phyloP scores from a whole-genome alignment of 1,284 basidiomycete genomes.

The Trichosporon faecale region DNA sequence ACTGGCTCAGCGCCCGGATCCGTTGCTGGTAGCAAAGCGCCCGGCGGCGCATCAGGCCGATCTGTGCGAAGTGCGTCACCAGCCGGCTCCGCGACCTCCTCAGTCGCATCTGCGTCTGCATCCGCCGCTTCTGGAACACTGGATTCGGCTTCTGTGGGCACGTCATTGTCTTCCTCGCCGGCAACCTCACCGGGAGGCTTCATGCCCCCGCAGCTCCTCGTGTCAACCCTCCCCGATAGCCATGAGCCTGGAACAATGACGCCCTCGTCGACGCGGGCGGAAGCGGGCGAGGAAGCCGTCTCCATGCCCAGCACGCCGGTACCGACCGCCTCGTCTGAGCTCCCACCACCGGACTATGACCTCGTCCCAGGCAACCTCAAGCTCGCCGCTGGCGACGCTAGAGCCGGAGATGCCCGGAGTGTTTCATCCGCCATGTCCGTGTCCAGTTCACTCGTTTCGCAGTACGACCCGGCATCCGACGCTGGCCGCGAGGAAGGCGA shows the following conservation, averaged over 20 bases:
- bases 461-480: constrained; percentile 35
- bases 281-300: constrained; percentile 40
- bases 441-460: constrained; percentile 34
- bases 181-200: constrained; percentile 29
- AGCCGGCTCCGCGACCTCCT: constrained; percentile 28
- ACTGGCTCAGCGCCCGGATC: constrained; percentile 9
- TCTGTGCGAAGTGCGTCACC: constrained; percentile 34
- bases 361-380: constrained; percentile 42
- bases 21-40: constrained; percentile 6
- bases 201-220: constrained; percentile 30
- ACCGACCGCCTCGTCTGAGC: constrained; percentile 29
- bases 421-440: constrained; percentile 24
- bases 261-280: constrained; percentile 46
- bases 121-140: constrained; percentile 24
- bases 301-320: constrained; percentile 44
- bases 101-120: constrained; percentile 12
- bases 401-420: constrained; percentile 21
- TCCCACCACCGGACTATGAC: constrained; percentile 34
- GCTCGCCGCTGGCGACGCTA: constrained; percentile 28
- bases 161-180: constrained; percentile 36
- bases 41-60: constrained; percentile 1
- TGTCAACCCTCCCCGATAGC: constrained; percentile 38
- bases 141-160: constrained; percentile 33
- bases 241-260: constrained; percentile 36
- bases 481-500: constrained; percentile 18